phyloP scores from a whole-genome alignment of 371 early-diverging fungal species.

The Mortierella sp. region DNA sequence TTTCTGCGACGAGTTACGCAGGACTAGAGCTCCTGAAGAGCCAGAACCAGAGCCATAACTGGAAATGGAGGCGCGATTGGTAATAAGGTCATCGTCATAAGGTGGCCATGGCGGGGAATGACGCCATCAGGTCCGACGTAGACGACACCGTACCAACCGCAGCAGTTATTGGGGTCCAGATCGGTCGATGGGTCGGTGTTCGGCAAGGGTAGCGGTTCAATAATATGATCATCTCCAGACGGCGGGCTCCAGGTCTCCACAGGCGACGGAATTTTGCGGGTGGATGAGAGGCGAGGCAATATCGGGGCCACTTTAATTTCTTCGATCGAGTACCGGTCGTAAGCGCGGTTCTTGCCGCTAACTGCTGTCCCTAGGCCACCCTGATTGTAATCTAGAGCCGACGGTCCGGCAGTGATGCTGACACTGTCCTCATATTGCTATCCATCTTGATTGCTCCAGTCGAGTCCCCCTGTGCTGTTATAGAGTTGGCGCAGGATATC shows the following conservation, averaged over 20 bases:
- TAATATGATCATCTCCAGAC: not conserved
- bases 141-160: constrained; percentile 47
- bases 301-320: too few relatives aligned
- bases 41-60: too few relatives aligned
- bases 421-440: constrained; percentile 44
- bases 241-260: not conserved
- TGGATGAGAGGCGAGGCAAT: too few relatives aligned
- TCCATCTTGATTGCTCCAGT: constrained; percentile 44
- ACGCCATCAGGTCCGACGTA: constrained; percentile 46
- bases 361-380: too few relatives aligned
- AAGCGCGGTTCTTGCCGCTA: too few relatives aligned
- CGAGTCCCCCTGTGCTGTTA: constrained; percentile 24
- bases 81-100: constrained; percentile 36
- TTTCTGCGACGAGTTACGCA: not conserved
- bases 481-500: constrained; percentile 38
- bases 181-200: not conserved
- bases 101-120: constrained; percentile 42
- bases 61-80: not conserved
- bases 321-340: too few relatives aligned
- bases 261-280: too few relatives aligned
- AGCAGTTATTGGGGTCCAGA: constrained; percentile 31
- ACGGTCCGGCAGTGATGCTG: not conserved
- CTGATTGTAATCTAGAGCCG: too few relatives aligned
- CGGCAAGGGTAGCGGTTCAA: not conserved
- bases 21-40: not conserved